Evolutionary conservation across 768 basidiomycete species (phyloP).

Genomic region (Coprinellus micaceus): DNA sequence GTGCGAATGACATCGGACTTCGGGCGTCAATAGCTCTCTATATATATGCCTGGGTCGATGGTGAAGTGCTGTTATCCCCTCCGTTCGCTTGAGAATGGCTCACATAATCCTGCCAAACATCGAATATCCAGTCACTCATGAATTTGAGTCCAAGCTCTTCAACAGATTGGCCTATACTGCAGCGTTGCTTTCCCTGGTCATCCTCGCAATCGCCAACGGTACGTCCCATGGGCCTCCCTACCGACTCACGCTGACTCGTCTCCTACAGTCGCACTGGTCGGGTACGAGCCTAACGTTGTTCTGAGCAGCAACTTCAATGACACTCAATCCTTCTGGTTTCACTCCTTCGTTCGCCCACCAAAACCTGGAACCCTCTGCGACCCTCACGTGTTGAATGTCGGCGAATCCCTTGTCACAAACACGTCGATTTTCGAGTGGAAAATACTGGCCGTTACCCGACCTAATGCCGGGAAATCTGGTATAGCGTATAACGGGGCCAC

Average conservation of each 20-base stretch:
- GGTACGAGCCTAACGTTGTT: constrained; percentile 23
- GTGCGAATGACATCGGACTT: too few species aligned
- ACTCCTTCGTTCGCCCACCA: constrained; percentile 14
- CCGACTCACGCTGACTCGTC: neutral
- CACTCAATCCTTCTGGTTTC: constrained; percentile 21
- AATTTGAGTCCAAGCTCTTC: neutral
- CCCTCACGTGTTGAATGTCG: constrained; percentile 20
- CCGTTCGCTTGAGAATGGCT: too few species aligned
- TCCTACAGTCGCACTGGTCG: constrained; percentile 20
- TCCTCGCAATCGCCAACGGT: neutral
- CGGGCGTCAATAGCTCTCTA: too few species aligned
- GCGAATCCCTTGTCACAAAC: constrained; percentile 25
- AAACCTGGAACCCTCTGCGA: constrained; percentile 26
- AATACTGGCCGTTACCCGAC: constrained; percentile 16
- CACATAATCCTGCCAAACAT: neutral
- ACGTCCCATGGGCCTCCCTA: neutral
- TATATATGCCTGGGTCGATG: too few species aligned
- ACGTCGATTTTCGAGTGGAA: constrained; percentile 23
- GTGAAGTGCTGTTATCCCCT: too few species aligned
- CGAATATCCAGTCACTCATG: neutral
- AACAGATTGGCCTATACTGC: neutral
- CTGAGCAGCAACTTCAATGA: constrained; percentile 24
- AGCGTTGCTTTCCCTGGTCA: neutral
- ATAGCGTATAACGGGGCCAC: constrained; percentile 20
- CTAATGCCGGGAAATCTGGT: constrained; percentile 23